phyloP scores from a whole-genome alignment of 2,329 filamentous ascomycete species.

The Dothideomycetes sp. region DNA sequence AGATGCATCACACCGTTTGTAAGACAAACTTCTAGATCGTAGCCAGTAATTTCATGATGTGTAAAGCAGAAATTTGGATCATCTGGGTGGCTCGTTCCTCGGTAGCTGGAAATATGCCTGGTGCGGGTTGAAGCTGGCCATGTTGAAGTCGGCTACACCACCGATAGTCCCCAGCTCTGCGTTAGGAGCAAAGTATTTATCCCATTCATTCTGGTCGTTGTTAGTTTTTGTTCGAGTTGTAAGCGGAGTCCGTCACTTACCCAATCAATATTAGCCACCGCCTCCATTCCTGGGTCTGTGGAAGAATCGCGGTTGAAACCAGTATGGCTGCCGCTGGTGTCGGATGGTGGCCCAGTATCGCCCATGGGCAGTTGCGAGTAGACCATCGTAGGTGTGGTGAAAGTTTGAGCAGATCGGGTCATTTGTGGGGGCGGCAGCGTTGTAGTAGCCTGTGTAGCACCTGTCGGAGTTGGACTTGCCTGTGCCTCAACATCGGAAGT shows the following conservation, averaged over 20 bases:
- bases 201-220: constrained; percentile 35
- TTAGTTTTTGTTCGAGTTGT: neutral
- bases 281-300: constrained; percentile 23
- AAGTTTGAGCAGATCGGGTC: constrained; percentile 8
- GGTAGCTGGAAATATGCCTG: constrained; percentile 7
- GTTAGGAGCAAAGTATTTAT: constrained; percentile 34
- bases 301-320: constrained; percentile 13
- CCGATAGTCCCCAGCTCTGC: constrained; percentile 25
- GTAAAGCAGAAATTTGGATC: neutral
- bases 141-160: constrained; percentile 27
- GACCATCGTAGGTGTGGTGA: constrained; percentile 8
- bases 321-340: constrained; percentile 18
- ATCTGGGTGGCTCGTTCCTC: neutral
- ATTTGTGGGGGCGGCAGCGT: constrained; percentile 1
- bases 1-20: constrained; percentile 31
- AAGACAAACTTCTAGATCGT: neutral
- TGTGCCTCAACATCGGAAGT: constrained; percentile 17
- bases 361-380: constrained; percentile 6
- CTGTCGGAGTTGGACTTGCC: constrained; percentile 1
- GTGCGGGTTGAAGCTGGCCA: constrained; percentile 22
- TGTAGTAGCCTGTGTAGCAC: neutral
- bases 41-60: neutral
- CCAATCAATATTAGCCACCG: constrained; percentile 54
- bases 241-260: constrained; percentile 35
- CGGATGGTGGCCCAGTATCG: constrained; percentile 16